These are phyloP conservation scores for Linum lewisii DNA, from an alignment of 345 rosid genomes.

Conservation along the genomic window DNA sequence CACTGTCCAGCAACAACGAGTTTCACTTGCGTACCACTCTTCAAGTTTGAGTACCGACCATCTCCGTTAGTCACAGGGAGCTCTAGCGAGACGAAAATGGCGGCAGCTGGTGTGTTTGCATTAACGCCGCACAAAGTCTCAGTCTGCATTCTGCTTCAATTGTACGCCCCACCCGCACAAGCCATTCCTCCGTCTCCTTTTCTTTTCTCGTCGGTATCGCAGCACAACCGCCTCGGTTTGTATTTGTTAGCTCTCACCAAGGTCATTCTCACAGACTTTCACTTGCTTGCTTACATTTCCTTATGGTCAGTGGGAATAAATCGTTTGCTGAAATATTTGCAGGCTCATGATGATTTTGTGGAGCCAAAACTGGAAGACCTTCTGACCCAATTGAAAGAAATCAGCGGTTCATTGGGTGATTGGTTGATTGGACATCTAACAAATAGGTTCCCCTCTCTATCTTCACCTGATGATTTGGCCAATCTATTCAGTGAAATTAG, in stretches of 20 bases:
- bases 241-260: slow-evolving; percentile 71
- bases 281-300: neutral
- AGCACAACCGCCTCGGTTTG: slow-evolving; percentile 83
- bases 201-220: slow-evolving; percentile 63
- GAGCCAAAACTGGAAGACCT: slow-evolving; percentile 81
- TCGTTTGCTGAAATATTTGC: slow-evolving; percentile 17
- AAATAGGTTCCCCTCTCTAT: slow-evolving; percentile 47
- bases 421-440: slow-evolving; percentile 66
- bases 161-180: slow-evolving; percentile 68
- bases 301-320: neutral
- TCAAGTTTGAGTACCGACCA: too few relatives aligned
- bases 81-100: slow-evolving; percentile 21
- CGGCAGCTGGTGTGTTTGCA: slow-evolving; percentile 37
- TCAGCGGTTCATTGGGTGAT: slow-evolving; percentile 49
- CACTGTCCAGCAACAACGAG: too few relatives aligned
- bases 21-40: too few relatives aligned
- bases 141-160: slow-evolving; percentile 63
- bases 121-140: slow-evolving; percentile 91
- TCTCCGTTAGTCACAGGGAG: too few relatives aligned
- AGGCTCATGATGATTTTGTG: slow-evolving; percentile 70
- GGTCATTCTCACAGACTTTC: slow-evolving; percentile 25
- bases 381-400: slow-evolving; percentile 52
- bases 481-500: slow-evolving; percentile 72
- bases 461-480: slow-evolving; percentile 73
- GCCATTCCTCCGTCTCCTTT: slow-evolving; percentile 44